Evolutionary conservation across 129 eudicot genomes (phyloP), one percentile per base, ranked within the genome.

Genomic region (Tagetes erecta): DNA sequence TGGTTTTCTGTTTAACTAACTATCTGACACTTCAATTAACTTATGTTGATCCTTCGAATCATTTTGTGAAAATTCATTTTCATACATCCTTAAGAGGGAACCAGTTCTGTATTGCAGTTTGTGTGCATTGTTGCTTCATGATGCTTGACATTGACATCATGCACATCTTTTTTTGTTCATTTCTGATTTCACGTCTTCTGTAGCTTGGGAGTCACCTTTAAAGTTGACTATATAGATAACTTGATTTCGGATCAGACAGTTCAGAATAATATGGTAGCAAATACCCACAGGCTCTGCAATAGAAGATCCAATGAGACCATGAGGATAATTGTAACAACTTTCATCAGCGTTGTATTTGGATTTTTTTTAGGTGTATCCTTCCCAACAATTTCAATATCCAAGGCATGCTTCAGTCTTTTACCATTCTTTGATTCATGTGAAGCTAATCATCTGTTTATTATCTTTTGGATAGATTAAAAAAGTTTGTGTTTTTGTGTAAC

Each of bases 251-350:
- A 76, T 42, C 67, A 71, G 53, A 14, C 35, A 3, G 57, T 57
- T 35, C 62, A 62, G 64, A 58, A 63, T 59, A 80, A 70, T 39
- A 83, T 86, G 88, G 84, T 83, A 44, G 66, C 81, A 14, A 49
- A 53, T 72, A 60, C 3, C n/a, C 87, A 82, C 63, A 84, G 91
- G 91, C 76, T 81, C 80, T 62, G 34, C 64, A 55, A 37, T 82
- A 87, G 93, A 83, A 83, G 82, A 72, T 68, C 96, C 27, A 85
- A 93, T 45, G 87, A 85, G 78, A 77, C 84, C 35, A 81, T 88
- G 97, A 86, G 87, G 88, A 82, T 94, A 56, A 64, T 90, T 44
- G 84, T 90, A 68, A 94, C 93, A 4, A 82, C 98, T 58, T 83
- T 88, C 50, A 81, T 83, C 38, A 91, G 97, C 50, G 65, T 88